Percentiles rank a stretch among this genome's conserved stretches.
Conservation (phyloP, 192 early-diverging fungal species). For the Obelidium mucronatum region DNA sequence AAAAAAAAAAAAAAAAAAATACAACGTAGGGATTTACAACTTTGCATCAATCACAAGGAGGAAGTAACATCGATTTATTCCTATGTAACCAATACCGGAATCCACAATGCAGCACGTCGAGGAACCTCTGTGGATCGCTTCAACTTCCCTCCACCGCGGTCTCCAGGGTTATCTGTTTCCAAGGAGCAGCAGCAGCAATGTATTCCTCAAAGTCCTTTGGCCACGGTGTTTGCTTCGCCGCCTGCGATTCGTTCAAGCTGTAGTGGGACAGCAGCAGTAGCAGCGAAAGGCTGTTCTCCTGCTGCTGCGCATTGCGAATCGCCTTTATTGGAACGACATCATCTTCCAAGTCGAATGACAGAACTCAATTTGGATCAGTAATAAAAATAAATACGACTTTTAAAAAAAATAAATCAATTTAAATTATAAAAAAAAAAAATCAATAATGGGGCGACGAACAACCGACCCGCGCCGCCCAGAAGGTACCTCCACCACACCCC, state of each 20-base stretch:
- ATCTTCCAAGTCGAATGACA: neutral
- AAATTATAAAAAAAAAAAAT: neutral
- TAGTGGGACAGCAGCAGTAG: neutral
- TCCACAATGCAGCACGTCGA: conserved; percentile 1
- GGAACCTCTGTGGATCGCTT: conserved; percentile 7
- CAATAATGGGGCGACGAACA: neutral
- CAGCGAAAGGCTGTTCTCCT: too few species aligned
- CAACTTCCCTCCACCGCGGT: too few species aligned
- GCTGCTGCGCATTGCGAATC: too few species aligned
- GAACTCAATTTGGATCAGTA: neutral
- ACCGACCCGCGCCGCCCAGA: conserved; percentile 23
- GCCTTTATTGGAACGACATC: too few species aligned
- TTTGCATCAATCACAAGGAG: conserved; percentile 33
- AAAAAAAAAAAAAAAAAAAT: too few species aligned
- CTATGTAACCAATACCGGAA: conserved; percentile 20
- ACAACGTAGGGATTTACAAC: conserved; percentile 22
- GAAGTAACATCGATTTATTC: conserved; percentile 29
- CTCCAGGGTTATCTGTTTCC: too few species aligned
- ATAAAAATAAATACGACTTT: neutral
- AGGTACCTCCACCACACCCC: too few species aligned
- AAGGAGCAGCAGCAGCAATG: neutral
- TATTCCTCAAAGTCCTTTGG: neutral
- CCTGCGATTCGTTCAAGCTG: neutral
- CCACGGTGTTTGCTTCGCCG: neutral
- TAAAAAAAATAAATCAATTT: too few species aligned